Evolutionary conservation across 306 rosid genomes (phyloP).

Genomic region (Glycine soja): DNA sequence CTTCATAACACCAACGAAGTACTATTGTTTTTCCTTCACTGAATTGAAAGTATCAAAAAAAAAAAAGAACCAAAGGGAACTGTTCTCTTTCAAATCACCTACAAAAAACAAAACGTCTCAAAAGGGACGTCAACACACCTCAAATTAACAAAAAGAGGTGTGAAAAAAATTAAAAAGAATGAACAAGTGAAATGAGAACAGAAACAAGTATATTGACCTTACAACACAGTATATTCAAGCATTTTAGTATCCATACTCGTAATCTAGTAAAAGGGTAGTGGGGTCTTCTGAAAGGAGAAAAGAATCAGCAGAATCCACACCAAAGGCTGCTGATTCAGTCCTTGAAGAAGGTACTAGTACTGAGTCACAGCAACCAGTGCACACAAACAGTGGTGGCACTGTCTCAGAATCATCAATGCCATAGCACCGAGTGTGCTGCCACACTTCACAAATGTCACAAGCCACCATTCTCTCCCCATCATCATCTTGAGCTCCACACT

Average conservation of each 20-base stretch:
- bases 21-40: neutral
- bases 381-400: slow-evolving; percentile 75
- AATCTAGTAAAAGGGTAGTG: slow-evolving; percentile 42
- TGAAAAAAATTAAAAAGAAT: neutral
- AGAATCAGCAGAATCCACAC: slow-evolving; percentile 48
- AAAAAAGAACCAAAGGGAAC: neutral
- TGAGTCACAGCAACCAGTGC: slow-evolving; percentile 69
- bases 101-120: neutral
- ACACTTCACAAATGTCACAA: slow-evolving; percentile 86
- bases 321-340: slow-evolving; percentile 41
- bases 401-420: slow-evolving; percentile 73
- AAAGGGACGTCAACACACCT: neutral
- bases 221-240: neutral
- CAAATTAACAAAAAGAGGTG: neutral
- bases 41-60: neutral
- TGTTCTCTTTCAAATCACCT: neutral
- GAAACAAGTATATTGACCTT: slow-evolving; percentile 1
- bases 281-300: slow-evolving; percentile 47
- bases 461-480: slow-evolving; percentile 95
- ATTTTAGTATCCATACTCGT: slow-evolving; percentile 49
- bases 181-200: slow-evolving; percentile 12
- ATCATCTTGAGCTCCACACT: slow-evolving; percentile 86
- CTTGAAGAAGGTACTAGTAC: slow-evolving; percentile 52
- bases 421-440: slow-evolving; percentile 86
- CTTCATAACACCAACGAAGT: too few relatives aligned